Conservation (phyloP, 2,329 filamentous ascomycete genomes). For the Penicillium vulpinum region DNA sequence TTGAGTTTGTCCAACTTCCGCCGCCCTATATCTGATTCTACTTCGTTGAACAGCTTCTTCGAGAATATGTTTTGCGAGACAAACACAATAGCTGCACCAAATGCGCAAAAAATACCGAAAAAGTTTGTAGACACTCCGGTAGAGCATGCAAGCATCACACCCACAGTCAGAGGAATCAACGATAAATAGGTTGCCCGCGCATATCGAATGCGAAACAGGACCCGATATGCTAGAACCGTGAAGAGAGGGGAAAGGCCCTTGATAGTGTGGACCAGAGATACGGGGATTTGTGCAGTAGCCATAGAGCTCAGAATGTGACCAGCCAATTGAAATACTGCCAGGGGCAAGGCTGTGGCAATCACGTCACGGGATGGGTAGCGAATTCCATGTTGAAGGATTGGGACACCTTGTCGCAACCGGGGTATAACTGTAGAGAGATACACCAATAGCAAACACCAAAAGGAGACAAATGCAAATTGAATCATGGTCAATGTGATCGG, state of each 20-base stretch:
- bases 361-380: slow-evolving; percentile 77
- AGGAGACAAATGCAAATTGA: slow-evolving; percentile 90
- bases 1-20: slow-evolving; percentile 96
- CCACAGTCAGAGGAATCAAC: slow-evolving; percentile 83
- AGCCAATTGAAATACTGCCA: slow-evolving; percentile 88
- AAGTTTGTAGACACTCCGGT: slow-evolving; percentile 87
- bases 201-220: slow-evolving; percentile 87
- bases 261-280: slow-evolving; percentile 96
- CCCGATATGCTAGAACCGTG: slow-evolving; percentile 87
- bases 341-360: slow-evolving; percentile 81
- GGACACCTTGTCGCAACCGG: slow-evolving; percentile 66
- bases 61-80: slow-evolving; percentile 99
- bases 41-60: slow-evolving; percentile 96
- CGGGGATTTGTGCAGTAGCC: slow-evolving; percentile 90
- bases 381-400: slow-evolving; percentile 81
- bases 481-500: slow-evolving; percentile 88
- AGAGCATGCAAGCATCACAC: slow-evolving; percentile 96
- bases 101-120: slow-evolving; percentile 83
- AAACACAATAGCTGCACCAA: slow-evolving; percentile 89
- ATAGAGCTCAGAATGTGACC: slow-evolving; percentile 93
- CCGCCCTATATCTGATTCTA: slow-evolving; percentile 69
- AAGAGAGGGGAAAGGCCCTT: slow-evolving; percentile 95
- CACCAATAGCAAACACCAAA: slow-evolving; percentile 79
- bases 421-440: slow-evolving; percentile 74
- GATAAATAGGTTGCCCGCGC: slow-evolving; percentile 84